A percentile compares a stretch with the other conserved stretches of the same genome.
Conservation (phyloP, 2,329 filamentous ascomycete genomes). For the Venturia carpophila region DNA sequence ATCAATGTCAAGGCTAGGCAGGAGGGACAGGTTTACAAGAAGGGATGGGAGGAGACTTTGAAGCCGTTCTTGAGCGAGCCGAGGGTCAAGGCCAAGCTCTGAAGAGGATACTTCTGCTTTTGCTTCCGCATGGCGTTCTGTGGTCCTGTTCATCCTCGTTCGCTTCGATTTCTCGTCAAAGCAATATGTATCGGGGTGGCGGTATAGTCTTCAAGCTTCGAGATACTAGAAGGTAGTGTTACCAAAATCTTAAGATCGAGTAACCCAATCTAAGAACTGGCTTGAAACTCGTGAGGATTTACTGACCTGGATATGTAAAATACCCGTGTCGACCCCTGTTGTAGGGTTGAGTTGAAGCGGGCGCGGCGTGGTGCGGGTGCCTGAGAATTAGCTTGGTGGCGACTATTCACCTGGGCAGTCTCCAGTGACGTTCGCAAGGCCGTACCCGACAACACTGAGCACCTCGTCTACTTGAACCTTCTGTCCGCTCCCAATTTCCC, state of each 20-base stretch:
- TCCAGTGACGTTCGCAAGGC: background rate
- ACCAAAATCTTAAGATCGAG: no score
- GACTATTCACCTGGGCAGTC: background rate
- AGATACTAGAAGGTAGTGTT: no score
- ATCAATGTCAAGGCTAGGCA: conserved; percentile 23
- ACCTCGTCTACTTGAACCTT: background rate
- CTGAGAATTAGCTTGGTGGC: background rate
- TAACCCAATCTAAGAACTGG: background rate
- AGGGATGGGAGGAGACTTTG: conserved; percentile 22
- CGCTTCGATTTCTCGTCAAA: no score
- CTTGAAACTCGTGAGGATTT: background rate
- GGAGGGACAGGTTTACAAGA: conserved; percentile 20
- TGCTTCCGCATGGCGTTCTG: background rate
- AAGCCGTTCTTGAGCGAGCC: conserved; percentile 17
- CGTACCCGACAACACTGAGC: background rate
- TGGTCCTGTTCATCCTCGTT: no score
- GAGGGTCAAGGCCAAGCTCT: conserved; percentile 21
- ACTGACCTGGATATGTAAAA: background rate
- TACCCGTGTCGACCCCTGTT: background rate
- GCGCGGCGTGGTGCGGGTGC: background rate
- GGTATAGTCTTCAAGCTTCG: no score
- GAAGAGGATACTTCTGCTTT: conserved; percentile 1
- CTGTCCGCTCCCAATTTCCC: background rate
- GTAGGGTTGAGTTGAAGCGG: background rate
- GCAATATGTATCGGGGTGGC: no score